Percentiles rank a stretch among this genome's conserved stretches.
Conservation (phyloP, 164 flowering plant species). For the Dillenia suffruticosa region DNA sequence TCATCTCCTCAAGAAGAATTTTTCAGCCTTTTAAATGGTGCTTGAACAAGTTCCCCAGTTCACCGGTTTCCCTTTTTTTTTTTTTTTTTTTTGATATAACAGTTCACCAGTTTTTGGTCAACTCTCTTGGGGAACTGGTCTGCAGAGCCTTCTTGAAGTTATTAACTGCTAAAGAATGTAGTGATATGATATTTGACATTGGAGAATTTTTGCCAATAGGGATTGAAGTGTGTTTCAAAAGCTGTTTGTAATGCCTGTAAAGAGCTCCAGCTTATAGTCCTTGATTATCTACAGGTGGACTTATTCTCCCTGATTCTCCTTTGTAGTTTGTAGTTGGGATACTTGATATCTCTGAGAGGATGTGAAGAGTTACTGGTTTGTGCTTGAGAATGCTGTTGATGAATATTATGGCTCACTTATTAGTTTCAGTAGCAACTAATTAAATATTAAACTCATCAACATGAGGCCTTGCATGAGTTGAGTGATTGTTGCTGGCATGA, state of each 20-base stretch:
- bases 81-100: too few relatives aligned
- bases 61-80: too few relatives aligned
- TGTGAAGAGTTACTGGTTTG: too few relatives aligned
- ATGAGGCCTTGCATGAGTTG: too few relatives aligned
- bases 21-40: constrained; percentile 86
- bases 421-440: too few relatives aligned
- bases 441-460: too few relatives aligned
- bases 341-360: too few relatives aligned
- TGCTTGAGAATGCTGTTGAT: too few relatives aligned
- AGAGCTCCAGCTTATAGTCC: constrained; percentile 80
- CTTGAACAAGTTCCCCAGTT: constrained; percentile 83
- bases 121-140: constrained; percentile 93
- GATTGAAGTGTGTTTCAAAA: constrained; percentile 78
- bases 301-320: not conserved
- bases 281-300: constrained; percentile 82
- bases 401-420: too few relatives aligned
- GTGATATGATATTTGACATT: constrained; percentile 2
- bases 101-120: constrained; percentile 88
- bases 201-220: constrained; percentile 35
- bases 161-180: too few relatives aligned
- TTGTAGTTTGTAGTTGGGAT: too few relatives aligned
- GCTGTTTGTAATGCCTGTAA: constrained; percentile 71
- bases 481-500: too few relatives aligned
- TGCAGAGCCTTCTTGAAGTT: constrained; percentile 8
- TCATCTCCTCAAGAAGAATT: constrained; percentile 93